Percentiles rank a stretch among this genome's conserved stretches.
Evolutionary conservation across 2,329 filamentous ascomycete species (phyloP).

Genomic region (Mariannaea elegans): DNA sequence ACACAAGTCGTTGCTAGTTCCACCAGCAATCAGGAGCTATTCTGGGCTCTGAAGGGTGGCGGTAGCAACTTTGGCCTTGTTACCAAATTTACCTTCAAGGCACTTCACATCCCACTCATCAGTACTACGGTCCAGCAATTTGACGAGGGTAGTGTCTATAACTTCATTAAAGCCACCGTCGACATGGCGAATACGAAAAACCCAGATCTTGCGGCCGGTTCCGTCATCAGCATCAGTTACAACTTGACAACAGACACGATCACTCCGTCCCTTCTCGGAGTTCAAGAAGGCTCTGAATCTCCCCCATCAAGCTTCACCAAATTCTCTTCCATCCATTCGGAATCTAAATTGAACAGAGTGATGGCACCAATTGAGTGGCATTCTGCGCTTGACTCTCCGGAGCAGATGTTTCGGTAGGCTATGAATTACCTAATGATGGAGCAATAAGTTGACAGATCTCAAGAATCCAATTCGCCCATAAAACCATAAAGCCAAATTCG

Average conservation of each 20-base stretch:
- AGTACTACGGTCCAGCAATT: slow-evolving; percentile 13
- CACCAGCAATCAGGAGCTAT: slow-evolving; percentile 46
- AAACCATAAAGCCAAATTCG: slow-evolving; percentile 48
- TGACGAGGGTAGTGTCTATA: not conserved
- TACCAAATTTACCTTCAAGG: slow-evolving; percentile 42
- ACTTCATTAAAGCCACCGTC: slow-evolving; percentile 42
- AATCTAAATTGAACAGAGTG: slow-evolving; percentile 37
- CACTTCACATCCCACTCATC: slow-evolving; percentile 31
- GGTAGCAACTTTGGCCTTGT: slow-evolving; percentile 49
- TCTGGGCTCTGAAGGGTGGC: slow-evolving; percentile 49
- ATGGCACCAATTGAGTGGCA: slow-evolving; percentile 41
- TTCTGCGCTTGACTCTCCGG: slow-evolving; percentile 40
- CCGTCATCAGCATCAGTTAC: slow-evolving; percentile 44
- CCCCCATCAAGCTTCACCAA: slow-evolving; percentile 18
- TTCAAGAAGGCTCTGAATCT: slow-evolving; percentile 40
- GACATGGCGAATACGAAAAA: slow-evolving; percentile 34
- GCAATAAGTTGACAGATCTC: too few species aligned
- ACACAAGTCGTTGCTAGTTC: slow-evolving; percentile 49
- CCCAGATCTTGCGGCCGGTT: slow-evolving; percentile 42
- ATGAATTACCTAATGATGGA: too few species aligned
- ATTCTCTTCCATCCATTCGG: slow-evolving; percentile 7
- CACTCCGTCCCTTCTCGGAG: slow-evolving; percentile 41
- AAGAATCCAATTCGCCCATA: slow-evolving; percentile 42
- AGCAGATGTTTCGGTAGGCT: slow-evolving; percentile 47
- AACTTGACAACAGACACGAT: slow-evolving; percentile 37